A percentile compares a stretch with the other conserved stretches of the same genome.
Conservation (phyloP, 192 early-diverging fungal species). For the Jimgerdemannia flammicorona region DNA sequence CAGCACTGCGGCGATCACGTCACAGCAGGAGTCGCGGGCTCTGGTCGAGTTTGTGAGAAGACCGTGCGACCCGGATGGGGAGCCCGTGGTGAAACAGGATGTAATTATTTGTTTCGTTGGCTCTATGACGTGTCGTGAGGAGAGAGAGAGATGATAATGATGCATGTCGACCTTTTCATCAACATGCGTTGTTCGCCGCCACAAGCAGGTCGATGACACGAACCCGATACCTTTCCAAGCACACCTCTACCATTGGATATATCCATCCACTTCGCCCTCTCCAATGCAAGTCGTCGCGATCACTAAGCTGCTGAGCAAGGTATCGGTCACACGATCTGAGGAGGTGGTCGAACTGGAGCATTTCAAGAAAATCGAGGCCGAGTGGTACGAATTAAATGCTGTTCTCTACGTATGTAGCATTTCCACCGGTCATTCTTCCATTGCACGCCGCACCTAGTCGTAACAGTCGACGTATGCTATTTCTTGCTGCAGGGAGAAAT, state of each 20-base stretch:
- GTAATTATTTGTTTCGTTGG: neutral
- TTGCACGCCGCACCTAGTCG: no score
- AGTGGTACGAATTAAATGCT: neutral
- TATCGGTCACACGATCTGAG: neutral
- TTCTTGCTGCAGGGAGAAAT: slow-evolving; percentile 22
- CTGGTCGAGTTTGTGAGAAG: neutral
- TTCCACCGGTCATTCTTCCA: no score
- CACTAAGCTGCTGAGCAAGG: neutral
- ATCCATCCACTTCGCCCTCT: neutral
- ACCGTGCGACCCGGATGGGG: neutral
- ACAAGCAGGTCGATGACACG: neutral
- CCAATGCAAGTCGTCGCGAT: neutral
- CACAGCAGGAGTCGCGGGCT: neutral
- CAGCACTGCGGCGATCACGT: neutral
- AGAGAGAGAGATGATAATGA: no score
- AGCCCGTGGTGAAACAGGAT: neutral
- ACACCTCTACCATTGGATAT: neutral
- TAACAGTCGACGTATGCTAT: no score
- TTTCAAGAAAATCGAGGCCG: neutral
- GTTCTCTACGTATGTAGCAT: no score
- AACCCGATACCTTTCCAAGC: neutral
- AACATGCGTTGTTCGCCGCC: neutral
- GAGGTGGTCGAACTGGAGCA: neutral
- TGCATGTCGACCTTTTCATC: no score
- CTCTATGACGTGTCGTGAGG: no score